These are phyloP conservation scores for Sanghuangporus baumii DNA, from an alignment of 1,284 basidiomycete species.

Conservation along the genomic window DNA sequence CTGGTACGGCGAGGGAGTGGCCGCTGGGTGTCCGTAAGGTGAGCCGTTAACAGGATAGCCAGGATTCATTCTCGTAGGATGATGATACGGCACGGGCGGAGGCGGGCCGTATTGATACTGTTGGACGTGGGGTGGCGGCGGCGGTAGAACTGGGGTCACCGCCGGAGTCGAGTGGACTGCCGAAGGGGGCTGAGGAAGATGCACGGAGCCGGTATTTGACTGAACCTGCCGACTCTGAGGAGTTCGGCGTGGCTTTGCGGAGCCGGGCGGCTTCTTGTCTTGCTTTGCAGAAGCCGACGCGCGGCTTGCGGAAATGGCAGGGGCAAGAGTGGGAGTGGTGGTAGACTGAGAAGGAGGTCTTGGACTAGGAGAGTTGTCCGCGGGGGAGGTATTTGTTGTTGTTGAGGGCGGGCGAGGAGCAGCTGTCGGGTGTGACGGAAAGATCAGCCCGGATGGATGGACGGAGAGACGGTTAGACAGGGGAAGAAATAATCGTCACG, in stretches of 20 bases:
- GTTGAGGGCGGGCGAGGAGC: slow-evolving; percentile 64
- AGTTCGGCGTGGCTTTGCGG: not conserved
- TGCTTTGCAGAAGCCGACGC: slow-evolving; percentile 3
- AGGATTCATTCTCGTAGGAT: slow-evolving; percentile 51
- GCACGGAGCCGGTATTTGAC: slow-evolving; percentile 11
- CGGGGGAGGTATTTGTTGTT: not conserved
- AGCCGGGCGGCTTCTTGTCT: slow-evolving; percentile 1
- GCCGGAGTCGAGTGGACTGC: slow-evolving; percentile 20
- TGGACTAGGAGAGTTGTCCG: not conserved
- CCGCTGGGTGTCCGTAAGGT: slow-evolving; percentile 39
- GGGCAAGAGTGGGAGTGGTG: not conserved
- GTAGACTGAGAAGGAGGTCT: not conserved
- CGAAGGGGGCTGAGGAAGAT: slow-evolving; percentile 35
- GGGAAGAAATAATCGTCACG: not conserved
- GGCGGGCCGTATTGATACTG: slow-evolving; percentile 30
- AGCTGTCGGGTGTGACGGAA: slow-evolving; percentile 1
- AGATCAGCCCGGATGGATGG: not conserved
- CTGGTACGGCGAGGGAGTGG: slow-evolving; percentile 31
- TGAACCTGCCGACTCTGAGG: not conserved
- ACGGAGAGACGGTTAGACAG: not conserved
- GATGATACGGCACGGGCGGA: slow-evolving; percentile 38
- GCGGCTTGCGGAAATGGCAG: not conserved
- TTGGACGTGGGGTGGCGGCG: slow-evolving; percentile 11
- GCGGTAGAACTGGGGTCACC: slow-evolving; percentile 38
- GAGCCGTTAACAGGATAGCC: slow-evolving; percentile 53